Evolutionary conservation across 805 yeast species (phyloP).

Genomic region (Saturnispora serradocipensis): DNA sequence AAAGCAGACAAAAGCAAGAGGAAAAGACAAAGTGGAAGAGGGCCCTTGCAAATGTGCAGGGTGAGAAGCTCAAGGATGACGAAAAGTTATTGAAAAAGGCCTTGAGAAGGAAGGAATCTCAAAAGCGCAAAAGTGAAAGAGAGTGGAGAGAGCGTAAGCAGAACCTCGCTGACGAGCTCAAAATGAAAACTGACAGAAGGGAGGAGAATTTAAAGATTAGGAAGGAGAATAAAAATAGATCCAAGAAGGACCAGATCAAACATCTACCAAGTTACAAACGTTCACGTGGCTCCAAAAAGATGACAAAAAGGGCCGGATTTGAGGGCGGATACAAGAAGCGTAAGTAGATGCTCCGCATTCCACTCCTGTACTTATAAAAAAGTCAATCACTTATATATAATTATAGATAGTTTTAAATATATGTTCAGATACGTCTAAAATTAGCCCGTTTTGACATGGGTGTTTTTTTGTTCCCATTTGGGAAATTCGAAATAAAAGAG

Average conservation of each 20-base stretch:
- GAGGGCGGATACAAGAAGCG: slow-evolving; percentile 48
- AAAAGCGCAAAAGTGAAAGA: slow-evolving; percentile 74
- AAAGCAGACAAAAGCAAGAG: slow-evolving; percentile 47
- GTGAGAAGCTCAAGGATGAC: slow-evolving; percentile 80
- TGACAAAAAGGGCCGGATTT: slow-evolving; percentile 57
- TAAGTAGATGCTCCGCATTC: slow-evolving; percentile 2
- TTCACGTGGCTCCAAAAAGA: slow-evolving; percentile 27
- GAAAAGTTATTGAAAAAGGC: slow-evolving; percentile 83
- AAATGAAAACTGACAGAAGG: slow-evolving; percentile 75
- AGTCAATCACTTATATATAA: neutral
- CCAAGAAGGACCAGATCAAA: slow-evolving; percentile 63
- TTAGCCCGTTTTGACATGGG: neutral
- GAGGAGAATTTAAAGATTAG: slow-evolving; percentile 85
- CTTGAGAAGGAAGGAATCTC: slow-evolving; percentile 70
- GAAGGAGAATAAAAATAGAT: slow-evolving; percentile 76
- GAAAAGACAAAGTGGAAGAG: slow-evolving; percentile 81
- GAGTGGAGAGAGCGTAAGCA: slow-evolving; percentile 92
- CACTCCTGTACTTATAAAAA: too few species aligned
- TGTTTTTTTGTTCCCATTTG: neutral
- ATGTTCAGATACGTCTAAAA: neutral
- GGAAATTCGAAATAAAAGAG: neutral
- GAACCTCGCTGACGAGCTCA: slow-evolving; percentile 63
- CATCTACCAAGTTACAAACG: slow-evolving; percentile 54
- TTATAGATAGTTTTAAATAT: neutral
- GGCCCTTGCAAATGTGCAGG: slow-evolving; percentile 81